These are phyloP conservation scores for Yamadazyma insecticola DNA, from an alignment of 805 yeast genomes.

Conservation along the genomic window DNA sequence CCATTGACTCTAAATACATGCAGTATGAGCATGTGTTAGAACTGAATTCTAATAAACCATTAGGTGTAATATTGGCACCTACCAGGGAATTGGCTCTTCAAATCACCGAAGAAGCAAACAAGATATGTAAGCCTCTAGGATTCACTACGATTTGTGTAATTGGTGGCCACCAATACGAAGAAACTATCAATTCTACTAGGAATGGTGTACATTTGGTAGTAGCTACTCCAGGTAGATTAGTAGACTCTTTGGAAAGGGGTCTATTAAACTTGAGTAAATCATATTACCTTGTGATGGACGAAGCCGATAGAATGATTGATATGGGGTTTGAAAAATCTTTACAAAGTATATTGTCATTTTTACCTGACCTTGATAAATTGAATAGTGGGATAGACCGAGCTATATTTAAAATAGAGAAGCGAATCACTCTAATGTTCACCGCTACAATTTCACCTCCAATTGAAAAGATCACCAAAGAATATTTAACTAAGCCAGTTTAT, in stretches of 20 bases:
- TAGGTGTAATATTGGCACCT: constrained; percentile 81
- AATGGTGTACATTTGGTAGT: constrained; percentile 67
- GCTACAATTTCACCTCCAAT: constrained; percentile 85
- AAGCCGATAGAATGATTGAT: constrained; percentile 94
- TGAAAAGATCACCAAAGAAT: constrained; percentile 60
- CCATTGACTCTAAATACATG: constrained; percentile 29
- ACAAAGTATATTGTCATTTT: constrained; percentile 48
- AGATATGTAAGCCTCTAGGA: constrained; percentile 39
- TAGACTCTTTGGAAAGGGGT: constrained; percentile 74
- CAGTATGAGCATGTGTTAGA: constrained; percentile 40
- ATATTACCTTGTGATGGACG: constrained; percentile 75
- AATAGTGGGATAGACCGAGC: too few species aligned
- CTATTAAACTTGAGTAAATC: constrained; percentile 57
- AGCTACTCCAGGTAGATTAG: constrained; percentile 91
- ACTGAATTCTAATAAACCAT: constrained; percentile 56
- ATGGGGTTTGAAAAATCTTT: constrained; percentile 89
- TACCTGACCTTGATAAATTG: constrained; percentile 37
- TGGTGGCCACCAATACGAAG: constrained; percentile 87
- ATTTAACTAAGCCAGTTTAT: constrained; percentile 56
- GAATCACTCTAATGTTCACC: constrained; percentile 86
- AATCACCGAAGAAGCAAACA: constrained; percentile 62
- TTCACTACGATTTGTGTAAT: constrained; percentile 61
- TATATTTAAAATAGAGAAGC: constrained; percentile 32
- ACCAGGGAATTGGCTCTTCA: constrained; percentile 93
- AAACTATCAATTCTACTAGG: constrained; percentile 54